Percentiles rank a stretch among this genome's conserved stretches.
These are phyloP conservation scores for Paspalum notatum DNA, from an alignment of 176 grass and related monocot species.

Conservation along the genomic window DNA sequence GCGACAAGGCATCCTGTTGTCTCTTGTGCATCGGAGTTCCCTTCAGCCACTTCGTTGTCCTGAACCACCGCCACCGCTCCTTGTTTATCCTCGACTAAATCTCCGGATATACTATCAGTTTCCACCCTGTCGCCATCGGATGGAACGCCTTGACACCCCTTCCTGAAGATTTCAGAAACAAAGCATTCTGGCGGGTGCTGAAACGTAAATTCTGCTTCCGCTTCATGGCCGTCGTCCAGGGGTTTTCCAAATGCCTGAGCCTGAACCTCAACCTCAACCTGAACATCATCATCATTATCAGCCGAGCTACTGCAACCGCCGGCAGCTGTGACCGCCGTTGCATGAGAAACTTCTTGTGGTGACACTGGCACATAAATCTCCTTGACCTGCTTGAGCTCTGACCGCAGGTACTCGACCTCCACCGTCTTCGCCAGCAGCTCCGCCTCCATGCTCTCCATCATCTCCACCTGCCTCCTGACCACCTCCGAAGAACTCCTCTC, in stretches of 20 bases:
- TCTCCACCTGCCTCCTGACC: conserved; percentile 27
- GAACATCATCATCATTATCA: neutral
- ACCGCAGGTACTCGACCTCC: conserved; percentile 40
- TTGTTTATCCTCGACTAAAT: neutral
- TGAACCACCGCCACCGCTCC: neutral
- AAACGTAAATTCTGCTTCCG: neutral
- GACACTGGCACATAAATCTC: neutral
- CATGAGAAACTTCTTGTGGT: neutral
- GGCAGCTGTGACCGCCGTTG: neutral
- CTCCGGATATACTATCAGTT: neutral
- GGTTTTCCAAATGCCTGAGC: neutral
- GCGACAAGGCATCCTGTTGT: neutral
- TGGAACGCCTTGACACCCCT: no score
- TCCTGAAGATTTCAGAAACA: conserved; percentile 22
- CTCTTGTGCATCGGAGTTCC: neutral
- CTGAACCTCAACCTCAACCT: neutral
- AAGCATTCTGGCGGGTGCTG: neutral
- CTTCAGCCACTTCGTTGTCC: neutral
- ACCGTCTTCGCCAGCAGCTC: conserved; percentile 49
- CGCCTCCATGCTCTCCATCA: conserved; percentile 35
- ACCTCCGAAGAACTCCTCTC: conserved; percentile 17
- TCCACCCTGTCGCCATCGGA: neutral
- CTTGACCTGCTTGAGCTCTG: conserved; percentile 39
- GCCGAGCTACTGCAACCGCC: neutral
- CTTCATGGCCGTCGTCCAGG: neutral